Conservation (phyloP, 208 protist genomes). For the Acanthamoeba triangularis region DNA sequence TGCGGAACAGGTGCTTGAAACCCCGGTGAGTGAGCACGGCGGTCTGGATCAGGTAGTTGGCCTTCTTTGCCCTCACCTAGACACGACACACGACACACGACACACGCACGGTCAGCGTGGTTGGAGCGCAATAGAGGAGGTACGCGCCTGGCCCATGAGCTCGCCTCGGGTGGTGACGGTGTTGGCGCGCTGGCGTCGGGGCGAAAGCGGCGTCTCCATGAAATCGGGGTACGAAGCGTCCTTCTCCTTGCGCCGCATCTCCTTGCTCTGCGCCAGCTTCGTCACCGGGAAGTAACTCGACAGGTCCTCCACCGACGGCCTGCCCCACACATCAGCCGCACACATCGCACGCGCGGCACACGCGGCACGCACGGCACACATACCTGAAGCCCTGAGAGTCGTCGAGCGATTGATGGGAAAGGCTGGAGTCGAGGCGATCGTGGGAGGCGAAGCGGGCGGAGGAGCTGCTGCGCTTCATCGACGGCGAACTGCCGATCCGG, state of each 20-base stretch:
- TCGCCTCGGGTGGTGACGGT: conserved; percentile 12
- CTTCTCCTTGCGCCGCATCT: conserved; percentile 28
- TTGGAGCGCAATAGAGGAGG: neutral
- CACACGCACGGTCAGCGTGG: no score
- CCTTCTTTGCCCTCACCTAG: neutral
- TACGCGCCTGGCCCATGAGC: neutral
- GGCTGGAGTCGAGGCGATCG: neutral
- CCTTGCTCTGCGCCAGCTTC: neutral
- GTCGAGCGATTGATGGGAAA: neutral
- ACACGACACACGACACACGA: neutral
- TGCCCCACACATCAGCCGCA: neutral
- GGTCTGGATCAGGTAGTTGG: conserved; percentile 6
- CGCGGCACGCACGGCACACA: neutral
- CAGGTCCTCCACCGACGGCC: neutral
- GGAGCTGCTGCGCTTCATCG: neutral
- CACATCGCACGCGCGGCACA: neutral
- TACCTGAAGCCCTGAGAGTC: neutral
- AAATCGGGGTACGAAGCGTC: neutral
- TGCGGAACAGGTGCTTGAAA: conserved; percentile 33
- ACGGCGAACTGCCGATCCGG: conserved; percentile 14
- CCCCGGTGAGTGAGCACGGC: conserved; percentile 2
- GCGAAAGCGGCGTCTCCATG: conserved; percentile 28
- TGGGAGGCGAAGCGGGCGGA: neutral
- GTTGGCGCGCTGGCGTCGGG: conserved; percentile 34
- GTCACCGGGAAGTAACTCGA: conserved; percentile 2